phyloP scores from a whole-genome alignment of 2,329 filamentous ascomycete genomes.

The Colletotrichum truncatum region DNA sequence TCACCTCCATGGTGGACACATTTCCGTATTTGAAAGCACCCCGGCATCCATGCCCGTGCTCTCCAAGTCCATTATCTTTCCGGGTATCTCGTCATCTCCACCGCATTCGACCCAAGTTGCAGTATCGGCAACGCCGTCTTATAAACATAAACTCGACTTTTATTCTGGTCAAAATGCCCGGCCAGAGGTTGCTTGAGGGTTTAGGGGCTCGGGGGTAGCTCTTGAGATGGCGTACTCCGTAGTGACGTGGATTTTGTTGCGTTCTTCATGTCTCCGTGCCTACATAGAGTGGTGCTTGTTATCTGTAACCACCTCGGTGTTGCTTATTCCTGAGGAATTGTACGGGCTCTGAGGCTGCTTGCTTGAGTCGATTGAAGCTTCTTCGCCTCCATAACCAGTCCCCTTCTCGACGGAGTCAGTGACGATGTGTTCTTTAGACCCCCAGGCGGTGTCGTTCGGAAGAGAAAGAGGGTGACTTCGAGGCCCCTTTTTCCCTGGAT shows the following conservation, averaged over 20 bases:
- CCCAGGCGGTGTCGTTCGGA: not conserved
- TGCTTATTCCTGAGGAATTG: not conserved
- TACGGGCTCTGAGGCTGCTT: not conserved
- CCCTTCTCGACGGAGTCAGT: not conserved
- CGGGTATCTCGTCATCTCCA: too few species aligned
- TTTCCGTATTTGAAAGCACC: too few species aligned
- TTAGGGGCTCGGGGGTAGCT: not conserved
- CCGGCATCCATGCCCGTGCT: too few species aligned
- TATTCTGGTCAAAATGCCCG: not conserved
- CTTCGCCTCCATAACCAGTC: not conserved
- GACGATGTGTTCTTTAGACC: slow-evolving; percentile 17
- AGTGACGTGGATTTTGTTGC: slow-evolving; percentile 4
- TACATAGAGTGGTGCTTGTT: not conserved
- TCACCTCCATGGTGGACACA: too few species aligned
- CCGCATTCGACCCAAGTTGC: too few species aligned
- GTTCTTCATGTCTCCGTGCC: not conserved
- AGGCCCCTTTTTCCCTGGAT: not conserved
- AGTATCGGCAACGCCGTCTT: not conserved
- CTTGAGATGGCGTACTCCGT: slow-evolving; percentile 10
- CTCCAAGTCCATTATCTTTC: too few species aligned
- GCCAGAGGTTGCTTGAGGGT: not conserved
- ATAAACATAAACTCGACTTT: not conserved
- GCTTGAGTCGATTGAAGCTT: not conserved
- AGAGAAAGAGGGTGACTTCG: slow-evolving; percentile 1
- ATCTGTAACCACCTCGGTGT: not conserved